A percentile compares a stretch with the other conserved stretches of the same genome.
Conservation (phyloP, 1,284 basidiomycete genomes). For the Malassezia arunalokei region DNA sequence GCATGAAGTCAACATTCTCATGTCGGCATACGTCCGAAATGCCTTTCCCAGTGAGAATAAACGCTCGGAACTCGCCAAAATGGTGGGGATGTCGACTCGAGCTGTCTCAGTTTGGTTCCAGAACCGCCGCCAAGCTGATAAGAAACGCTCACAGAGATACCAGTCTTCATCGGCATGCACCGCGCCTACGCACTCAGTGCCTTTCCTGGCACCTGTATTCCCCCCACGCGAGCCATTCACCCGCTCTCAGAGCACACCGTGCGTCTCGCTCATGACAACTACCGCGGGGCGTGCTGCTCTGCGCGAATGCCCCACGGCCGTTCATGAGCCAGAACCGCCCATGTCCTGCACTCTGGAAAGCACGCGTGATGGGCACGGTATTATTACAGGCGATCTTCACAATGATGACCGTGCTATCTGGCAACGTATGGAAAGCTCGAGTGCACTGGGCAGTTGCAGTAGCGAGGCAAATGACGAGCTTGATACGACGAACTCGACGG, state of each 20-base stretch:
- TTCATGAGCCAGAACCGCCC: background rate
- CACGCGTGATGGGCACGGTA: constrained; percentile 19
- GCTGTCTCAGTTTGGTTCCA: constrained; percentile 43
- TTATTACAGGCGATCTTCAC: constrained; percentile 17
- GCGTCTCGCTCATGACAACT: constrained; percentile 25
- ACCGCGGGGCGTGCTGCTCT: constrained; percentile 26
- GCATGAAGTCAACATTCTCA: constrained; percentile 32
- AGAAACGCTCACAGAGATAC: constrained; percentile 39
- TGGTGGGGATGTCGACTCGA: constrained; percentile 31
- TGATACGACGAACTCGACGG: background rate
- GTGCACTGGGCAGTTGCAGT: constrained; percentile 22
- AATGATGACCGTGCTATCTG: constrained; percentile 20
- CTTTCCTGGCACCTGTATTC: background rate
- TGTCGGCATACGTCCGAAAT: constrained; percentile 30
- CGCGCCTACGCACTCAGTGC: background rate
- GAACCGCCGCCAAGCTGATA: constrained; percentile 41
- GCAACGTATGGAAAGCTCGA: constrained; percentile 38
- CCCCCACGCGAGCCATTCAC: constrained; percentile 18
- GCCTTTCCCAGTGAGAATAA: constrained; percentile 36
- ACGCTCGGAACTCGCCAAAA: constrained; percentile 28
- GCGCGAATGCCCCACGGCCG: constrained; percentile 7
- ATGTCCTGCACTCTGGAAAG: background rate
- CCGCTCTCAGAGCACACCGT: constrained; percentile 24
- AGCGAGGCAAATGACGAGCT: constrained; percentile 7
- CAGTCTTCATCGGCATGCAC: constrained; percentile 7